phyloP scores from a whole-genome alignment of 31 red algal genomes.

The Endocladia muricata region DNA sequence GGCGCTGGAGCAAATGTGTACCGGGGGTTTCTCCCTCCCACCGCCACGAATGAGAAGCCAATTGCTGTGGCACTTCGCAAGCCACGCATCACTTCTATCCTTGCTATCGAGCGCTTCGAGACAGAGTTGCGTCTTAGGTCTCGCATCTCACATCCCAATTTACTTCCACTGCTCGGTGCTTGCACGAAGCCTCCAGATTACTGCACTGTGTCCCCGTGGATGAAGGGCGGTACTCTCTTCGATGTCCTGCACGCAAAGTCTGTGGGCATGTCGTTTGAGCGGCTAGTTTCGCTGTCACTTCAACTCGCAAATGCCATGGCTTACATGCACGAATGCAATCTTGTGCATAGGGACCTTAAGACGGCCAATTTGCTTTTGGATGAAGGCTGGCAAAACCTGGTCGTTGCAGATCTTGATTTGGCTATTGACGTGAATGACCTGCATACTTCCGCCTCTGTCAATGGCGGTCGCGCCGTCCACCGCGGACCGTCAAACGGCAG shows the following conservation, averaged over 20 bases:
- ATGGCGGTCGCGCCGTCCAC: slow-evolving; percentile 64
- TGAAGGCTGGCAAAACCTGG: slow-evolving; percentile 32
- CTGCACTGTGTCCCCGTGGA: slow-evolving; percentile 80
- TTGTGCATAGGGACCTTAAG: slow-evolving; percentile 94
- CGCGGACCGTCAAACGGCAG: slow-evolving; percentile 84
- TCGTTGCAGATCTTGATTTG: slow-evolving; percentile 88
- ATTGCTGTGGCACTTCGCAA: slow-evolving; percentile 70
- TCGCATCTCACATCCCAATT: slow-evolving; percentile 61
- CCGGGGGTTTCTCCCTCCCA: slow-evolving; percentile 35
- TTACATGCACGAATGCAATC: slow-evolving; percentile 74
- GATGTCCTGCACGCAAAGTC: slow-evolving; percentile 74
- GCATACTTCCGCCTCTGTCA: slow-evolving; percentile 15
- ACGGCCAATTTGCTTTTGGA: slow-evolving; percentile 88
- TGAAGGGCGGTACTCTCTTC: slow-evolving; percentile 74
- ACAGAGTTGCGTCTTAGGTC: slow-evolving; percentile 64
- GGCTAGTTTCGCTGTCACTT: slow-evolving; percentile 39
- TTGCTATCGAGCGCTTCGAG: slow-evolving; percentile 81
- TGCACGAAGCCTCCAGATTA: slow-evolving; percentile 77
- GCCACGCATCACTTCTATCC: slow-evolving; percentile 80
- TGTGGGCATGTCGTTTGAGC: slow-evolving; percentile 35
- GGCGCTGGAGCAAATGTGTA: slow-evolving; percentile 68
- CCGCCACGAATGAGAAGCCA: slow-evolving; percentile 20
- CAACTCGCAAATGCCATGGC: slow-evolving; percentile 80
- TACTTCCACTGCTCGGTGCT: slow-evolving; percentile 76
- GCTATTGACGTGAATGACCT: slow-evolving; percentile 57